Evolutionary conservation across 495 filamentous ascomycete genomes (phyloP).

Genomic region (Neurospora cerealis): DNA sequence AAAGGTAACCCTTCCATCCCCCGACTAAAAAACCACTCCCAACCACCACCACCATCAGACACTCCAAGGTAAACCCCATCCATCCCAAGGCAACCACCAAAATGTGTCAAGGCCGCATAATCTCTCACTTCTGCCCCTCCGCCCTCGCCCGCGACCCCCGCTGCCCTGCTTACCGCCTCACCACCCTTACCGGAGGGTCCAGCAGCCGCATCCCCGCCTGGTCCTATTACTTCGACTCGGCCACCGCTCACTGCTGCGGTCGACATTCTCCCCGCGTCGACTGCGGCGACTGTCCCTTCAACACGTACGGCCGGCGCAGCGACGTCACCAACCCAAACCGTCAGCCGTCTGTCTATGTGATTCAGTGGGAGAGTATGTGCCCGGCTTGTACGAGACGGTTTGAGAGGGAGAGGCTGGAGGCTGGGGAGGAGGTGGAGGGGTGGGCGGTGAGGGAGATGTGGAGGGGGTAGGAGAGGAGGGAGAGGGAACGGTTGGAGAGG

Average conservation of each 20-base stretch:
- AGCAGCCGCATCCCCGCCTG: neutral
- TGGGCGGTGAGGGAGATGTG: neutral
- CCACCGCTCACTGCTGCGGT: neutral
- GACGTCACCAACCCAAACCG: too few species aligned
- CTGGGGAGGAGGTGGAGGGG: neutral
- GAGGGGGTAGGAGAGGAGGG: neutral
- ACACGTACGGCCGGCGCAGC: neutral
- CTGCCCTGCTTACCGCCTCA: neutral
- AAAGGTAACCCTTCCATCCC: neutral
- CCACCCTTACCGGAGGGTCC: neutral
- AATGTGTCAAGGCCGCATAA: neutral
- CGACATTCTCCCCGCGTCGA: neutral
- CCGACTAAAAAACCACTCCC: neutral
- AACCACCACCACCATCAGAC: neutral
- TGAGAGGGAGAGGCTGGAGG: neutral
- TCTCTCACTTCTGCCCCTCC: neutral
- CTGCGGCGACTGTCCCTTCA: neutral
- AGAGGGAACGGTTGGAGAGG: neutral
- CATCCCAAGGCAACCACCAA: neutral
- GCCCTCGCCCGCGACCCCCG: neutral
- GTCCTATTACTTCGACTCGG: neutral
- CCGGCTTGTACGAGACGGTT: neutral
- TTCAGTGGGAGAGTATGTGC: neutral
- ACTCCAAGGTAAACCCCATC: neutral
- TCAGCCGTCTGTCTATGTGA: too few species aligned